phyloP scores from a whole-genome alignment of 2,329 filamentous ascomycete genomes.

The Cylindrodendrum hubeiense region DNA sequence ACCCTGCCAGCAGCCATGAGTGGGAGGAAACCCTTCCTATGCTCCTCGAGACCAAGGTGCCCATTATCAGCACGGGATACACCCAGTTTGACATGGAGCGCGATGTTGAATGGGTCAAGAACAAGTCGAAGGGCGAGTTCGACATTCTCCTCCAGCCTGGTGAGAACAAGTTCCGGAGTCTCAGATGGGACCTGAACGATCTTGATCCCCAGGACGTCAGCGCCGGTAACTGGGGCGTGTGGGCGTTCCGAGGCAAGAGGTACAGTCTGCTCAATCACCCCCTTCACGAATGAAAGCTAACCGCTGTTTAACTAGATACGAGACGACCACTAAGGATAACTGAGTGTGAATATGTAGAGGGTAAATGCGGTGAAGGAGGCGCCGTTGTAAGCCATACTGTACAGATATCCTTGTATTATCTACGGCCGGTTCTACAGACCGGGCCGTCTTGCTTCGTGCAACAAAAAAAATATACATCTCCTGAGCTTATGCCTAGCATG shows the following conservation, averaged over 20 bases:
- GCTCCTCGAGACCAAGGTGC: conserved; percentile 94
- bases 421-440: background rate
- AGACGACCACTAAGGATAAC: conserved; percentile 69
- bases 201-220: conserved; percentile 93
- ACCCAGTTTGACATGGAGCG: conserved; percentile 95
- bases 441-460: conserved; percentile 10
- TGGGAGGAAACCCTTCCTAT: conserved; percentile 93
- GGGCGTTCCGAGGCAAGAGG: conserved; percentile 98
- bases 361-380: conserved; percentile 3
- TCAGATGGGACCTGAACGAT: conserved; percentile 98
- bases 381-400: conserved; percentile 31
- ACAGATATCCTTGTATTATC: conserved; percentile 33
- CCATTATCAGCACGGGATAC: conserved; percentile 94
- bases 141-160: conserved; percentile 92
- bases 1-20: conserved; percentile 92
- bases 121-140: conserved; percentile 89
- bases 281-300: conserved; percentile 9
- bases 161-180: conserved; percentile 92
- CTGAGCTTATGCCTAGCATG: background rate
- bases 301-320: conserved; percentile 61
- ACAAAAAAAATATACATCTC: conserved; percentile 24
- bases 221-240: conserved; percentile 96
- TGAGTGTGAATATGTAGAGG: conserved; percentile 25
- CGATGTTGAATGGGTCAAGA: conserved; percentile 89
- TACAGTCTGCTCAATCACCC: conserved; percentile 61